phyloP scores from a whole-genome alignment of 1,139 yeast genomes.

The Wickerhamiella infanticola region DNA sequence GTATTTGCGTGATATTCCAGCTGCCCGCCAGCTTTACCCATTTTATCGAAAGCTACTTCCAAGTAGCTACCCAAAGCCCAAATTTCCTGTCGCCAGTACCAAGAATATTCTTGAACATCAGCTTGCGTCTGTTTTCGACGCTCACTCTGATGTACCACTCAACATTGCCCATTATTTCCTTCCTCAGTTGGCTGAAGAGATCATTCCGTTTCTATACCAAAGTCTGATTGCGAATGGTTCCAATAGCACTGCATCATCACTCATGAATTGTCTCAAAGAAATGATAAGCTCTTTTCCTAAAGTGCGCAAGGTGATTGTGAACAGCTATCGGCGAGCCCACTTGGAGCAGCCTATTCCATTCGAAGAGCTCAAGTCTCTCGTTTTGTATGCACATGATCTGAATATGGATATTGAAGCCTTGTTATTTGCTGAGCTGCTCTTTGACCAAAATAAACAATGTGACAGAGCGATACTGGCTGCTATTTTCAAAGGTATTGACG shows the following conservation, averaged over 20 bases:
- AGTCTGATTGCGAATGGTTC: background rate
- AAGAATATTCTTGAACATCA: background rate
- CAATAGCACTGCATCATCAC: background rate
- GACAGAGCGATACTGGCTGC: slow-evolving; percentile 18
- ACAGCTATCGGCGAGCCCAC: background rate
- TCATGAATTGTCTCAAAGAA: background rate
- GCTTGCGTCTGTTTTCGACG: background rate
- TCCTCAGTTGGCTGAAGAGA: background rate
- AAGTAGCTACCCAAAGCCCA: background rate
- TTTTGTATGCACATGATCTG: background rate
- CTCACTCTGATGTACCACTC: background rate
- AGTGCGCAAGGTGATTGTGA: background rate
- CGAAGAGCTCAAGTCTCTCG: background rate
- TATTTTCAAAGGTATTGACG: slow-evolving; percentile 39
- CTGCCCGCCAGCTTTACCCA: background rate
- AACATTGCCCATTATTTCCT: background rate
- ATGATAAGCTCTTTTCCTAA: background rate
- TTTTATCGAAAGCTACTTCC: background rate
- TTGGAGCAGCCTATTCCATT: background rate
- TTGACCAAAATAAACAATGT: background rate
- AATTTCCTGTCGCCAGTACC: background rate
- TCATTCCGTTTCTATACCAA: background rate
- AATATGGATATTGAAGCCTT: background rate
- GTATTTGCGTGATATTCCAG: background rate
- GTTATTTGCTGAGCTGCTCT: background rate